phyloP scores from a whole-genome alignment of 192 early-diverging fungal species.

The Kappamyces sp. region DNA sequence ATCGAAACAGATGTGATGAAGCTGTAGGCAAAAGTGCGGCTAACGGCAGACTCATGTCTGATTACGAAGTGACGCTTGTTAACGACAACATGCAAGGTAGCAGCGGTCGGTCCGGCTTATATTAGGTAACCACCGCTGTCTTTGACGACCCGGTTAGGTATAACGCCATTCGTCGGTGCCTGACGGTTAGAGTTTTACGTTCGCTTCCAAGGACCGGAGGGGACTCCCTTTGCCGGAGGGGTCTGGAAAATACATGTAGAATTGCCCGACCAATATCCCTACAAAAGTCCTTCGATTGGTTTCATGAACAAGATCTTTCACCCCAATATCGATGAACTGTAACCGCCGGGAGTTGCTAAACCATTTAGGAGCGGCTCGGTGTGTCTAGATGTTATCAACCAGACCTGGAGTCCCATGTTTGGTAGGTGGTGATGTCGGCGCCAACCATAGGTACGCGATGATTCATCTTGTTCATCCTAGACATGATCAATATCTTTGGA shows the following conservation, averaged over 20 bases:
- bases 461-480: constrained; percentile 36
- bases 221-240: constrained; percentile 89
- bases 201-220: constrained; percentile 85
- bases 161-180: not conserved
- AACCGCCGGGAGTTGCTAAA: constrained; percentile 24
- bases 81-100: constrained; percentile 96
- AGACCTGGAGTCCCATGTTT: constrained; percentile 99
- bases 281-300: constrained; percentile 97
- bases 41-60: constrained; percentile 85
- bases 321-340: constrained; percentile 98
- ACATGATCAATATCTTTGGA: constrained; percentile 99
- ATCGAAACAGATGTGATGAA: constrained; percentile 99
- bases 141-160: not conserved
- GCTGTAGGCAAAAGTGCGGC: constrained; percentile 56
- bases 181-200: constrained; percentile 81
- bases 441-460: not conserved
- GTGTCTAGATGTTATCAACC: constrained; percentile 99
- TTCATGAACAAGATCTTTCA: constrained; percentile 99
- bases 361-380: constrained; percentile 86
- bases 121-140: not conserved
- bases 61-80: constrained; percentile 97
- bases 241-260: constrained; percentile 98
- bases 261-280: constrained; percentile 98
- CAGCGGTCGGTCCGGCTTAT: constrained; percentile 19
- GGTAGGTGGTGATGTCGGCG: constrained; percentile 43